Percentiles rank a stretch among this genome's conserved stretches.
phyloP scores from a whole-genome alignment of 768 basidiomycete species.

The Rhizopogon salebrosus region DNA sequence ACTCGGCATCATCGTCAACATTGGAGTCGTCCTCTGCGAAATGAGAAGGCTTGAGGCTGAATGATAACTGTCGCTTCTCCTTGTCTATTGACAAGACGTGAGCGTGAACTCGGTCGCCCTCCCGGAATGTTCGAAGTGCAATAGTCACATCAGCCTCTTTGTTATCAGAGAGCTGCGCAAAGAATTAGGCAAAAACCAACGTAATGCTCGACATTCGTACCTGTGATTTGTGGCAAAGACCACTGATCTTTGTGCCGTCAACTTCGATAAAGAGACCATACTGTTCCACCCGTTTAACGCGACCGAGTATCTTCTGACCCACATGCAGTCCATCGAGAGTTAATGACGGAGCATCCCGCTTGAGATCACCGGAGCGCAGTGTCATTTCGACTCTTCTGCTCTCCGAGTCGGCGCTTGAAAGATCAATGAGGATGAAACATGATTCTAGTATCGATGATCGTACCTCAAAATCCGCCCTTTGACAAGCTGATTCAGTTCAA shows the following conservation, averaged over 20 bases:
- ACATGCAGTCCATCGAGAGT: slow-evolving; percentile 55
- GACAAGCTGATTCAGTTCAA: slow-evolving; percentile 76
- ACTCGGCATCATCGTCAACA: slow-evolving; percentile 31
- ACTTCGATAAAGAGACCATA: slow-evolving; percentile 94
- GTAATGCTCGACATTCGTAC: slow-evolving; percentile 33
- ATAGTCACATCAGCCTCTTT: slow-evolving; percentile 70
- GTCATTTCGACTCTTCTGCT: slow-evolving; percentile 88
- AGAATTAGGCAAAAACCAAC: not conserved
- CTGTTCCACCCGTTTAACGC: slow-evolving; percentile 75
- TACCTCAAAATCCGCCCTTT: slow-evolving; percentile 81
- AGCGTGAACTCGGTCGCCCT: slow-evolving; percentile 84
- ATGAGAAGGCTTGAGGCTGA: slow-evolving; percentile 83
- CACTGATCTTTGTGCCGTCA: slow-evolving; percentile 76
- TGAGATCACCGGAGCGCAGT: slow-evolving; percentile 63
- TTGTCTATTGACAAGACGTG: slow-evolving; percentile 67
- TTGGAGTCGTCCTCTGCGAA: slow-evolving; percentile 57
- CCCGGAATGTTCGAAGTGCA: slow-evolving; percentile 77
- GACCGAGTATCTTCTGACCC: slow-evolving; percentile 78
- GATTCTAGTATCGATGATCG: slow-evolving; percentile 6
- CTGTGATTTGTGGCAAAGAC: slow-evolving; percentile 93
- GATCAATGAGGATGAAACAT: slow-evolving; percentile 5
- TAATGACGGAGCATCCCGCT: slow-evolving; percentile 33
- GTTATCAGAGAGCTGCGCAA: slow-evolving; percentile 77
- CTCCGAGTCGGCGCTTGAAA: slow-evolving; percentile 59
- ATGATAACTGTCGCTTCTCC: slow-evolving; percentile 76